A percentile compares a stretch with the other conserved stretches of the same genome.
Evolutionary conservation across 2,329 filamentous ascomycete species (phyloP).

Genomic region (Berkeleyomyces basicola): DNA sequence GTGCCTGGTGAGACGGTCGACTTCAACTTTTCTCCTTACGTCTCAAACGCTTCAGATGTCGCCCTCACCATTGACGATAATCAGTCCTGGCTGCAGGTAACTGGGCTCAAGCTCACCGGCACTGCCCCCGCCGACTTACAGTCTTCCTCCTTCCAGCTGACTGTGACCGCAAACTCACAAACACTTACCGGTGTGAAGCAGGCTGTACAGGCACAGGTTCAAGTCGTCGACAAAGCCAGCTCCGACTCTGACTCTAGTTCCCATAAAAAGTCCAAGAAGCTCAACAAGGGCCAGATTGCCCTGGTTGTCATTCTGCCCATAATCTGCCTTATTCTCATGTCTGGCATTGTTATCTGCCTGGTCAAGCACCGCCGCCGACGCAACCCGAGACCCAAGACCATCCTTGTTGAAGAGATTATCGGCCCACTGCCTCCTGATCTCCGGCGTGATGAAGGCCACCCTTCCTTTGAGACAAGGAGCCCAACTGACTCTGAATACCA

Average conservation of each 20-base stretch:
- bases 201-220: conserved; percentile 19
- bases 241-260: conserved; percentile 15
- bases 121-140: conserved; percentile 20
- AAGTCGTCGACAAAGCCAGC: conserved; percentile 21
- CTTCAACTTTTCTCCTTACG: conserved; percentile 27
- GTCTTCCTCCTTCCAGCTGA: not conserved
- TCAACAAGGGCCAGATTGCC: conserved; percentile 21
- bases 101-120: conserved; percentile 26
- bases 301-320: conserved; percentile 30
- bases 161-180: conserved; percentile 12
- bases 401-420: conserved; percentile 6
- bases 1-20: conserved; percentile 26
- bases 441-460: conserved; percentile 2
- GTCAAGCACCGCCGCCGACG: conserved; percentile 20
- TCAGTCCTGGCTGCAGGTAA: conserved; percentile 28
- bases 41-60: conserved; percentile 25
- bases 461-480: conserved; percentile 6
- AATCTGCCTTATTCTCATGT: conserved; percentile 21
- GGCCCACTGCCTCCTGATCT: conserved; percentile 8
- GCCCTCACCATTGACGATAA: conserved; percentile 23
- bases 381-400: conserved; percentile 15
- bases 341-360: conserved; percentile 22
- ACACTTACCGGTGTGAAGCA: conserved; percentile 11
- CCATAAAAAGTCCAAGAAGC: conserved; percentile 14
- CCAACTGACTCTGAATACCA: conserved; percentile 7